phyloP scores from a whole-genome alignment of 202 grass and related monocot genomes.

The Digitaria exilis region DNA sequence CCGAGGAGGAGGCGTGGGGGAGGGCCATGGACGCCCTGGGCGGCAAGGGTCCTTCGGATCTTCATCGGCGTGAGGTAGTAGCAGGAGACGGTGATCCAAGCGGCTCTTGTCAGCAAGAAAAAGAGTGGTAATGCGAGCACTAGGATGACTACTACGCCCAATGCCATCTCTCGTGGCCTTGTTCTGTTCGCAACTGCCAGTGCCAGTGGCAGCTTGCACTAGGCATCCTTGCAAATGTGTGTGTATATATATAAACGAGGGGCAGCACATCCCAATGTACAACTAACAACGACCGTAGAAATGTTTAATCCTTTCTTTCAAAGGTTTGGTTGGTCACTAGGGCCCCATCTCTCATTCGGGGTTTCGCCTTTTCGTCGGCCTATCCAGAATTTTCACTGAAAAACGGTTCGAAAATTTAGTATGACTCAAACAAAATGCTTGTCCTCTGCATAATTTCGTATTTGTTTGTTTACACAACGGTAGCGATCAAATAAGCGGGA shows the following conservation, averaged over 20 bases:
- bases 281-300: not conserved
- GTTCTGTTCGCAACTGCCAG: slow-evolving; percentile 28
- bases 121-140: slow-evolving; percentile 41
- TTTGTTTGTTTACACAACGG: not conserved
- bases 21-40: slow-evolving; percentile 68
- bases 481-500: not conserved
- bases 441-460: not conserved
- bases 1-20: slow-evolving; percentile 58
- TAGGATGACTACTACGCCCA: not conserved
- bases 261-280: not conserved
- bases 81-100: slow-evolving; percentile 66
- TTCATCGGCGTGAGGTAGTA: slow-evolving; percentile 66
- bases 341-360: not conserved
- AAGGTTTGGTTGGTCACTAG: not conserved
- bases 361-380: not conserved
- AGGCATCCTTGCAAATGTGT: not conserved
- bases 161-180: slow-evolving; percentile 24
- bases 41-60: slow-evolving; percentile 59
- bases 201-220: slow-evolving; percentile 26
- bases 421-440: not conserved
- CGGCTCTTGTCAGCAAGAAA: slow-evolving; percentile 39
- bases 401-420: not conserved
- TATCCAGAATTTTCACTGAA: not conserved
- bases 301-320: slow-evolving; percentile 1
- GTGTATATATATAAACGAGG: not conserved